A percentile compares a stretch with the other conserved stretches of the same genome.
phyloP scores from a whole-genome alignment of 257 asterid species.

The Solanum paucissectum region DNA sequence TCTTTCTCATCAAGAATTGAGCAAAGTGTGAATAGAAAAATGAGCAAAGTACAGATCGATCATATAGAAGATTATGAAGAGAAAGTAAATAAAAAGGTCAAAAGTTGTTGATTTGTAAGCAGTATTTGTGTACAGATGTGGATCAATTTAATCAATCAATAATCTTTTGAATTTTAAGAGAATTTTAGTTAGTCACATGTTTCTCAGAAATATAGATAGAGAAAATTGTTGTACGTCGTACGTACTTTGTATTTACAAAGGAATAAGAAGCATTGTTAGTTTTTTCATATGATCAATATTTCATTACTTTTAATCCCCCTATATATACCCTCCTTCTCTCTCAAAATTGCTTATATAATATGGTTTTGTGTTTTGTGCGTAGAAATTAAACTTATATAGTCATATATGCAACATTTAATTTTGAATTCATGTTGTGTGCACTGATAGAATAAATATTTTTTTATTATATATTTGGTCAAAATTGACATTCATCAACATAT shows the following conservation, averaged over 20 bases:
- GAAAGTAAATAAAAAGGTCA: background rate
- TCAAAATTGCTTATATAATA: background rate
- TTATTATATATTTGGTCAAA: background rate
- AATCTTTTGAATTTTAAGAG: background rate
- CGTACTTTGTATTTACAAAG: background rate
- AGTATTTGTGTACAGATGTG: conserved; percentile 1
- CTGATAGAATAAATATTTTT: background rate
- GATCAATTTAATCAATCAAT: background rate
- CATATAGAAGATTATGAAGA: background rate
- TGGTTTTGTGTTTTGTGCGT: background rate
- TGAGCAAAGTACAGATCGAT: background rate
- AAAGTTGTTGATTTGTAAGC: conserved; percentile 1
- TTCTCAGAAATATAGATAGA: background rate
- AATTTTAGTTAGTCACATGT: background rate
- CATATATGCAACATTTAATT: no score
- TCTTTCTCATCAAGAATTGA: background rate
- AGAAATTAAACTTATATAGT: no score
- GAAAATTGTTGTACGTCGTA: background rate
- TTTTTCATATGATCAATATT: background rate
- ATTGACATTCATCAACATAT: background rate
- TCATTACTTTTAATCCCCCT: background rate
- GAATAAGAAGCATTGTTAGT: background rate
- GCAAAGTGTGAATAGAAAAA: background rate
- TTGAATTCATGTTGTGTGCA: background rate
- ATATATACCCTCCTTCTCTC: background rate